Base-by-base conservation (phyloP, 306 rosid genomes). In the Acacia acuminata region DNA sequence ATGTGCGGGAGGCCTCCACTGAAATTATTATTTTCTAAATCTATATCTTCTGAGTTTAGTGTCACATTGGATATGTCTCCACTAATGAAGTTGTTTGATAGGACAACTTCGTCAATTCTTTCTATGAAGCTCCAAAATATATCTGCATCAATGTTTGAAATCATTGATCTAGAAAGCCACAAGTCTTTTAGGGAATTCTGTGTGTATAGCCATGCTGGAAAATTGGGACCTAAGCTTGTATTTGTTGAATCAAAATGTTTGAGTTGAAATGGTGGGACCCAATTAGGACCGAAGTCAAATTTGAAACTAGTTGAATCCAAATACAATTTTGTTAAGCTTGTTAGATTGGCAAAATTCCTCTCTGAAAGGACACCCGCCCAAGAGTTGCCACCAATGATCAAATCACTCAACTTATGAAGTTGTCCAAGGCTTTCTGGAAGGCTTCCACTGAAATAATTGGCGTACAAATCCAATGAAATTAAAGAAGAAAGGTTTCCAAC, bases 1-100 rank as follows among this genome's bases (percentile, higher is more conserved):
- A 75, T 66, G 3, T 55, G 78, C 19, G 86, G 86, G 7, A 85
- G 71, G 0, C 44, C 65, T 12, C 68, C 79, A 0, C 43, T 75
- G 24, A 75, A 75, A 60, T 75, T 38, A 75, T 75, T n/a, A n/a
- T n/a, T n/a, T n/a, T n/a, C n/a, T n/a, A n/a, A n/a, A n/a, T n/a
- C n/a, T n/a, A n/a, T n/a, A n/a, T n/a, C n/a, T n/a, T n/a, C 2
- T 30, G 32, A 30, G 32, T 30, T 30, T 30, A 30, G 32, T 30
- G 32, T 30, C 32, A 30, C 32, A 30, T 30, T 30, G 10, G 86
- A 75, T 5, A 60, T 76, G 27, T 48, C 76, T 4, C 81, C 85
- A 0, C 44, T 65, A 1, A 65, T 65, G 9, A 12, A 65, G 71
- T 65, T 65, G 22, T 25, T 17, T 30, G 71, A 65, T 2, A 65